Evolutionary conservation across 2,329 filamentous ascomycete genomes (phyloP).

Genomic region (Apiospora hydei): DNA sequence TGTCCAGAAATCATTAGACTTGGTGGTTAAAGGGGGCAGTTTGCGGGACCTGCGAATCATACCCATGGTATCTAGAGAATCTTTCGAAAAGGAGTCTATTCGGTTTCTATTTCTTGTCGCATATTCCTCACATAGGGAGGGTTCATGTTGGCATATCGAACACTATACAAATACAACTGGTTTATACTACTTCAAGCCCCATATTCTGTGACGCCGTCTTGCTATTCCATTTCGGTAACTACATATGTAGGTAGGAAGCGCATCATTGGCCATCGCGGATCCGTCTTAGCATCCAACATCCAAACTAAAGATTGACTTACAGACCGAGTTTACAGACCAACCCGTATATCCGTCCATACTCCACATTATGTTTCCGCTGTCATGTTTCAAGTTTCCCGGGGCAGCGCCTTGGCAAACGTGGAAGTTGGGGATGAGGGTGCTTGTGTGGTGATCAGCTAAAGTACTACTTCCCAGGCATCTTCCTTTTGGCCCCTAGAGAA

Average conservation of each 20-base stretch:
- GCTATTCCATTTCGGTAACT: not conserved
- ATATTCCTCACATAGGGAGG: not conserved
- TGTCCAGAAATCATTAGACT: constrained; percentile 5
- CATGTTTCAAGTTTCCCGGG: not conserved
- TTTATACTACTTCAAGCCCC: not conserved
- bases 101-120: constrained; percentile 1
- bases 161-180: not conserved
- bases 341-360: not conserved
- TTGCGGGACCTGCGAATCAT: not conserved
- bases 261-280: not conserved
- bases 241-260: not conserved
- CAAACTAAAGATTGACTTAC: not conserved
- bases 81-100: constrained; percentile 6
- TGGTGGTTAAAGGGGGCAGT: not conserved
- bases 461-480: not conserved
- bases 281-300: not conserved
- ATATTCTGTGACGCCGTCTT: not conserved
- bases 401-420: not conserved
- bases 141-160: not conserved
- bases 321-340: not conserved
- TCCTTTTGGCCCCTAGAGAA: too few relatives aligned
- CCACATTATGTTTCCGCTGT: not conserved
- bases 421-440: not conserved
- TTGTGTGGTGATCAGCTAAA: not conserved
- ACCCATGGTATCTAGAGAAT: not conserved